Base-by-base conservation (phyloP, 2,329 filamentous ascomycete species). In the Colletotrichum spaethianum region DNA sequence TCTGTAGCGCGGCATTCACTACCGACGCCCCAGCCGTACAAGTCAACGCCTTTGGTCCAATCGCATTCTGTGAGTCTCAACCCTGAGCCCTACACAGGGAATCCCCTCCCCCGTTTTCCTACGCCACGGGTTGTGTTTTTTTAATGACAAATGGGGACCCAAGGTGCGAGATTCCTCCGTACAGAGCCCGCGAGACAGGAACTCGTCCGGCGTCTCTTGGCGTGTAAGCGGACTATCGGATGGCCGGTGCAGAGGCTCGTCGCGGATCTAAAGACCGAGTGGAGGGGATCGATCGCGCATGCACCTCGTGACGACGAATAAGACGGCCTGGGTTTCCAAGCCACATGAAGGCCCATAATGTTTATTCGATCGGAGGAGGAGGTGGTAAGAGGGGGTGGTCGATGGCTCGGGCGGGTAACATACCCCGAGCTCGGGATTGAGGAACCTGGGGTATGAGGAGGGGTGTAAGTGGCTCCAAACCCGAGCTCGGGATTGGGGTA, bases 31-130 rank as follows among this genome's bases (percentile, higher is more conserved):
- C 82, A 0, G 75, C 85, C 0, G 84, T 86, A 2, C 76, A 85
- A 6, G 83, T 87, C 4, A 87, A 87, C 70, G 79, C 83, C 3
- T 87, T 87, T 74, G 86, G 85, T 0, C 85, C 85, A 18, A 85
- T 87, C 36, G 78, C 82, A 1, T 86, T 83, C 63, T 86, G 85
- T 86, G 74, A 76, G 82, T 78, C 23, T 12, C 16, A 18, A 2
- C 8, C 40, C 16, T 4, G 18, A 8, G 8, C 40, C 20, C 44
- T n/a, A 20, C 20, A 20, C 44, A 23, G n/a, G 20, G 20, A 46
- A 23, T 1, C 12, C 20, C 23, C 23, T 16, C 11, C 48, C 48
- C 23, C 12, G 18, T 20, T 20, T 4, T 23, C 14, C 23, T 28
- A 26, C 23, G 46, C 46, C 23, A 12, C 11, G 12, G 7, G 2